Base-by-base conservation (phyloP, 805 yeast species). In the Saccharomycopsis guyanensis region DNA sequence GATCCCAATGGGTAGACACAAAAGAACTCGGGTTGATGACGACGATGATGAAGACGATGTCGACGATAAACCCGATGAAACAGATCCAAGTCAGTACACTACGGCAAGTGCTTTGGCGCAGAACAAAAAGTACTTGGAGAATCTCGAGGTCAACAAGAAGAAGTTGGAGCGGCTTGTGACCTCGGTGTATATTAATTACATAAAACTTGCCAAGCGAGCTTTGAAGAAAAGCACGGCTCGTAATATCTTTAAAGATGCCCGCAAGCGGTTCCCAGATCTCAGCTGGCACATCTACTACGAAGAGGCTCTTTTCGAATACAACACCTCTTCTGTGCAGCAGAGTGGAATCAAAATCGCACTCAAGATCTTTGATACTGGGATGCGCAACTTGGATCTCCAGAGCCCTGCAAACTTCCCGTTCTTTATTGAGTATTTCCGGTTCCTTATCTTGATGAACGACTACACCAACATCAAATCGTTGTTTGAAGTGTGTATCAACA, bases 221-320 rank as follows among this genome's bases (percentile, higher is more conserved):
- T 62, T 62, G 23, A 57, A 59, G 13, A 62, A 63, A 43, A 36
- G 31, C 10, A 25, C 33, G 7, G 42, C 54, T 4, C 34, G 73
- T 18, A 69, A 71, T 40, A 91, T 89, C 3, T 68, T 82, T 27
- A 75, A 76, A 42, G 87, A 81, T 32, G 88, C 95, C 1, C 73
- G 97, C 51, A 59, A 68, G 20, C 69, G 86, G 1, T 87, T 88
- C 59, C 73, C 83, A 46, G 74, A 71, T 8, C 64, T 83, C 36
- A 82, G 94, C 0, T 78, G 80, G 66, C 86, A 86, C 55, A 73
- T 91, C 18, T 91, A 75, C 62, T 80, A 81, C 18, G 91, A 86
- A 49, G 82, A 84, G 57, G 96, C 97, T 0, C 68, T 77, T 59
- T 70, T 88, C 68, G 98, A 91, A 59, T 80, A 75, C 55, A 69